Evolutionary conservation across 352 stramenopile species (phyloP).

Genomic region (Phytopythium oedochilum): DNA sequence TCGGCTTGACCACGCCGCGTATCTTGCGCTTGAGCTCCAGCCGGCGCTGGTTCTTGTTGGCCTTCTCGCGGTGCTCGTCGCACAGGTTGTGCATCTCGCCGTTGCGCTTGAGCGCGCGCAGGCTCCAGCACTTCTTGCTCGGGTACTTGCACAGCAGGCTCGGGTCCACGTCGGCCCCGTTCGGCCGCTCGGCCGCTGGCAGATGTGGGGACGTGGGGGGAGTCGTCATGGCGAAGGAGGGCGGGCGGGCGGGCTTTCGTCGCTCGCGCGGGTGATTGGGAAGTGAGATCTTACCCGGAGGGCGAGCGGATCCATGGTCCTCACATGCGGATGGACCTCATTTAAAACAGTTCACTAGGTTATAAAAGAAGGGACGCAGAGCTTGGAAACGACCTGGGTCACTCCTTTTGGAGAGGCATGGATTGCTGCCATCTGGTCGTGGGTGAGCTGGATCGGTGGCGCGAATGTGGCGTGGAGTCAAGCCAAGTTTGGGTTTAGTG

Average conservation of each 20-base stretch:
- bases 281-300: too few relatives aligned
- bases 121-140: conserved; percentile 44
- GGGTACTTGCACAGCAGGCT: conserved; percentile 38
- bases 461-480: neutral
- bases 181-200: too few relatives aligned
- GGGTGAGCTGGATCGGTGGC: neutral
- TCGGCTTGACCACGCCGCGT: too few relatives aligned
- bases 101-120: conserved; percentile 31
- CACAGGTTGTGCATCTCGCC: conserved; percentile 23
- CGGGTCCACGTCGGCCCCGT: conserved; percentile 3
- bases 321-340: neutral
- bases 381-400: neutral
- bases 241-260: too few relatives aligned
- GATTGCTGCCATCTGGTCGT: neutral
- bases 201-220: neutral
- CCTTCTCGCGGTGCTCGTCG: conserved; percentile 18
- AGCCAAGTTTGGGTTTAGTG: neutral
- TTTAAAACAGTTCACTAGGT: neutral
- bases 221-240: neutral
- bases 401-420: neutral
- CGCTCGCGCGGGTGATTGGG: neutral
- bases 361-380: neutral
- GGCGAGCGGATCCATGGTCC: too few relatives aligned
- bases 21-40: conserved; percentile 41
- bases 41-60: conserved; percentile 8